phyloP scores from a whole-genome alignment of 495 filamentous ascomycete genomes.

The Parmelia sp. region DNA sequence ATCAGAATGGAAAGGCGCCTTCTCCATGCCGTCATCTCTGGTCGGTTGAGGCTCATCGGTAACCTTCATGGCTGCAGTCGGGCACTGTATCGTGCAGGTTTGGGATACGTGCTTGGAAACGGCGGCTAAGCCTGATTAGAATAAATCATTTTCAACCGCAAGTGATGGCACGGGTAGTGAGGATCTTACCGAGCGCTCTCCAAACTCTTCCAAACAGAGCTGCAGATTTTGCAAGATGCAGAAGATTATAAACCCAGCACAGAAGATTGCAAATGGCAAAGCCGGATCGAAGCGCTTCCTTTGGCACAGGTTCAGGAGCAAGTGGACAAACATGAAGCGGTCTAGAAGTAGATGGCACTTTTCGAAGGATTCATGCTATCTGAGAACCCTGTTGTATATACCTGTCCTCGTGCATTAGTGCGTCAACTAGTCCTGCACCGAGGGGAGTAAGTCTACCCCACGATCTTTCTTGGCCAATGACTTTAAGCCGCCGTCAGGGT shows the following conservation, averaged over 20 bases:
- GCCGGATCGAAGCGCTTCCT: neutral
- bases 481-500: neutral
- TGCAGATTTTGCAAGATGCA: too few relatives aligned
- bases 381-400: neutral
- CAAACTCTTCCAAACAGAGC: neutral
- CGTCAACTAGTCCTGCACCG: neutral
- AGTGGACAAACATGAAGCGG: neutral
- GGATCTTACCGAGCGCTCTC: neutral
- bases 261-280: too few relatives aligned
- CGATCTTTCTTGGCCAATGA: neutral
- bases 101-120: too few relatives aligned
- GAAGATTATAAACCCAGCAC: too few relatives aligned
- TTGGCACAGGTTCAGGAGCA: neutral
- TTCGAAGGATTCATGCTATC: neutral
- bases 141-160: neutral
- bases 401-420: neutral
- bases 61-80: neutral
- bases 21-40: neutral
- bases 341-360: neutral
- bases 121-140: neutral
- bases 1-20: conserved; percentile 9
- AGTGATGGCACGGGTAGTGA: neutral
- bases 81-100: neutral
- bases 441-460: neutral
- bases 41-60: neutral